These are phyloP conservation scores for Artemisia argyi DNA, from an alignment of 129 eudicot genomes.

Conservation along the genomic window DNA sequence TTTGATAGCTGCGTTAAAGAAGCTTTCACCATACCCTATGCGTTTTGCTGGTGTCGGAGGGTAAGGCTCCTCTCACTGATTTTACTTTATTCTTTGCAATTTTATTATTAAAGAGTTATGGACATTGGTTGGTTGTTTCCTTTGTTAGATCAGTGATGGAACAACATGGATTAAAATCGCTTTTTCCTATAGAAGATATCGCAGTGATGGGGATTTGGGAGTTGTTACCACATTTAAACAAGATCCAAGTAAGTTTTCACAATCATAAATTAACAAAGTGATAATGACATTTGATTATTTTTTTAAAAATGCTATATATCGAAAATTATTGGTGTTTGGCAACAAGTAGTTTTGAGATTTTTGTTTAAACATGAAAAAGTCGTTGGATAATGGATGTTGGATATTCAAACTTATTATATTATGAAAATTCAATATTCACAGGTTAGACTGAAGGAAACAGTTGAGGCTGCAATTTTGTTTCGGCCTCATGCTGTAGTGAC, in stretches of 20 bases:
- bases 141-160: constrained; percentile 63
- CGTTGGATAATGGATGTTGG: too few relatives aligned
- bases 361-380: not conserved
- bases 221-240: constrained; percentile 75
- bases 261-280: not conserved
- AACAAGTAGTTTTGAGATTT: not conserved
- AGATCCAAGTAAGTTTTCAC: constrained; percentile 49
- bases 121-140: not conserved
- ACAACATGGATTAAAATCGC: constrained; percentile 64
- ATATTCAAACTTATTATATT: not conserved
- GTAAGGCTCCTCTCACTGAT: constrained; percentile 28
- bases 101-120: not conserved
- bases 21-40: constrained; percentile 73
- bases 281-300: not conserved
- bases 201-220: constrained; percentile 98
- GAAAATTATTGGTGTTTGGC: not conserved
- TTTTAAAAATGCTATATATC: not conserved
- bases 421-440: constrained; percentile 32
- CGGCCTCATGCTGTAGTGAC: constrained; percentile 87
- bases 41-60: constrained; percentile 86
- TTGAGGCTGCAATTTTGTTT: constrained; percentile 65
- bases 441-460: constrained; percentile 72
- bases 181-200: constrained; percentile 93
- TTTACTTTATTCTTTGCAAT: not conserved
- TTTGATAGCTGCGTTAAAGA: constrained; percentile 65